Conservation (phyloP, 495 filamentous ascomycete species). For the Xylaria acuta region DNA sequence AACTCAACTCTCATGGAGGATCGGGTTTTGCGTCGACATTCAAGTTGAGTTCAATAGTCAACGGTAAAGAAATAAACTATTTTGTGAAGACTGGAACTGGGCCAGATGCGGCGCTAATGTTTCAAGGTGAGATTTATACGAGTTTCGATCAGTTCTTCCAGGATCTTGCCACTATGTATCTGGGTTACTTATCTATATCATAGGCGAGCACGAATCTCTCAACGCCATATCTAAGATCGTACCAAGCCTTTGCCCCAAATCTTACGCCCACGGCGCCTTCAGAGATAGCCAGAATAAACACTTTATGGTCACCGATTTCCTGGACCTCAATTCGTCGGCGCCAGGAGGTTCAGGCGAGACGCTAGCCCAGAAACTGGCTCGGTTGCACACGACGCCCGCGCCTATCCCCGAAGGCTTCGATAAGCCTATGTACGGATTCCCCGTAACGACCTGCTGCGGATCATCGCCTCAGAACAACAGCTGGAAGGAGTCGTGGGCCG, state of each 20-base stretch:
- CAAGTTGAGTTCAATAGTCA: conserved; percentile 62
- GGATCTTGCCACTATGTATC: background rate
- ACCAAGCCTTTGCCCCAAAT: conserved; percentile 75
- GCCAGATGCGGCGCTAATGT: conserved; percentile 73
- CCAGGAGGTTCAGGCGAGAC: conserved; percentile 52
- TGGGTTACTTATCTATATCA: conserved; percentile 22
- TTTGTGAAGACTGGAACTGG: conserved; percentile 84
- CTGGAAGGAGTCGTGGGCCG: conserved; percentile 73
- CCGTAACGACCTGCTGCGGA: conserved; percentile 82
- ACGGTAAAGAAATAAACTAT: conserved; percentile 65
- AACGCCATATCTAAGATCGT: conserved; percentile 76
- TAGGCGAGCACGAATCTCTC: conserved; percentile 81
- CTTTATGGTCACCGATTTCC: conserved; percentile 84
- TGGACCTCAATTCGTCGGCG: conserved; percentile 62
- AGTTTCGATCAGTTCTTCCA: background rate
- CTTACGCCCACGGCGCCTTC: conserved; percentile 72
- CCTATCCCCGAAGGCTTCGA: conserved; percentile 66
- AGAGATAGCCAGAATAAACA: conserved; percentile 54
- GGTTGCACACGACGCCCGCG: conserved; percentile 78
- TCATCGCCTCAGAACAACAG: conserved; percentile 80
- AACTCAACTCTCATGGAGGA: conserved; percentile 68
- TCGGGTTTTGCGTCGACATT: conserved; percentile 77
- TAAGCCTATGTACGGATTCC: conserved; percentile 76
- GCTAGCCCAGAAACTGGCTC: conserved; percentile 77
- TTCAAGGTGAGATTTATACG: conserved; percentile 54